Percentiles rank a stretch among this genome's conserved stretches.
These are phyloP conservation scores for Irpex sp. DNA, from an alignment of 1,284 basidiomycete genomes.

Conservation along the genomic window DNA sequence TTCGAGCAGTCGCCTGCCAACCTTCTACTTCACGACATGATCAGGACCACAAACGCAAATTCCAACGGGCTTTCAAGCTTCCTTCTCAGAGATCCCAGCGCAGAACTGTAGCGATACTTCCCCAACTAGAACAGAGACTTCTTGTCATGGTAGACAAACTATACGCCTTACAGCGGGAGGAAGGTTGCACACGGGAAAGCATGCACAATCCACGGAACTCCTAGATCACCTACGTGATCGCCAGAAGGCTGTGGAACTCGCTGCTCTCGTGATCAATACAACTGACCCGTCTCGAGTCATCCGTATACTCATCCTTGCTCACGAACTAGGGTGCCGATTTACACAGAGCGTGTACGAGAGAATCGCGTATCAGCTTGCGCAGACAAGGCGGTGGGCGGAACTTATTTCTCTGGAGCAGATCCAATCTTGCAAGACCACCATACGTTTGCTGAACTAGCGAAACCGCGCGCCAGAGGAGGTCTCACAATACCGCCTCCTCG, in stretches of 20 bases:
- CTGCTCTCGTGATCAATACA: slow-evolving; percentile 41
- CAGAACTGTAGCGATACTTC: background rate
- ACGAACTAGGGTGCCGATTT: slow-evolving; percentile 43
- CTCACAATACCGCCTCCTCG: slow-evolving; percentile 43
- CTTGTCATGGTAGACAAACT: slow-evolving; percentile 12
- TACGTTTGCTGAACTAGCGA: slow-evolving; percentile 66
- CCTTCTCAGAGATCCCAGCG: background rate
- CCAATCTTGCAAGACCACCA: slow-evolving; percentile 44
- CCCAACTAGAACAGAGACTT: slow-evolving; percentile 7
- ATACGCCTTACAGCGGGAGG: background rate
- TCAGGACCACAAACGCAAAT: background rate
- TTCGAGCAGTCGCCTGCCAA: slow-evolving; percentile 3
- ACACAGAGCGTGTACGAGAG: slow-evolving; percentile 57
- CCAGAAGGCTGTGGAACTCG: slow-evolving; percentile 38
- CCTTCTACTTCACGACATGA: background rate
- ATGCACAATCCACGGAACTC: slow-evolving; percentile 16
- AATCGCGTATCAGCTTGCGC: slow-evolving; percentile 45
- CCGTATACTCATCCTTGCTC: slow-evolving; percentile 44
- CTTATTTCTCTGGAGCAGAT: slow-evolving; percentile 43
- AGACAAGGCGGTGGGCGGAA: slow-evolving; percentile 43
- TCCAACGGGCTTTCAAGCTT: background rate
- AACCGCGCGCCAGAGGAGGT: slow-evolving; percentile 54
- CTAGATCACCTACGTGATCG: slow-evolving; percentile 31
- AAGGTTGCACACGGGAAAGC: slow-evolving; percentile 1
- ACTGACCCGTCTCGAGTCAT: slow-evolving; percentile 36